Evolutionary conservation across 768 basidiomycete species (phyloP), one percentile per base, ranked within the genome.

Genomic region (Auricularia auricula-judae): DNA sequence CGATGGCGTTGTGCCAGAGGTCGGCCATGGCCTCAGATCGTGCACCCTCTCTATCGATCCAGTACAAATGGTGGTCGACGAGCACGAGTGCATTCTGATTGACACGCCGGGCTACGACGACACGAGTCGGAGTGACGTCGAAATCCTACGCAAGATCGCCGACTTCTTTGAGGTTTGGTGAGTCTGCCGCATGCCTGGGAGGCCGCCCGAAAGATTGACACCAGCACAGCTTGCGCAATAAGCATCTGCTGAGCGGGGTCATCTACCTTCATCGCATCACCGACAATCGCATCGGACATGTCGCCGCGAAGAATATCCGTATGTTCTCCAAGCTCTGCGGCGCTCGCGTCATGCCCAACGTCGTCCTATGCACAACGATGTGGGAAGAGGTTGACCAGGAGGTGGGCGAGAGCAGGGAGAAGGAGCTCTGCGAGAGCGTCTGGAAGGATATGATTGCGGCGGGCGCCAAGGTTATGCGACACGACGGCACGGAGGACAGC

Each of bases 141-240:
- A 72, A 23, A 68, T 74, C 39, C 70, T 77, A 21, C 58, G 64
- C 21, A 62, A 44, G 33, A 72, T 76, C 47, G 66, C 70, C 8
- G 61, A 65, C 2, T 75, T 60, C 36, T 39, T 60, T n/a, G 36
- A 35, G 16, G 23, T 39, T 12, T 60, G 34, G 47, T 60, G 59
- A 8, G 59, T 34, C 51, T 47, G 42, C 35, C 44, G n/a, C 21
- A 21, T n/a, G 29, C 7, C 18, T 39, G 44, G 51, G 16, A 16
- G 16, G 11, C 11, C 16, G 21, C 11, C 47, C 18, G 18, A 10
- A 5, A 18, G 21, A 51, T 18, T 51, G 18, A 16, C 10, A 21
- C 47, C 29, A 18, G 14, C 21, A 18, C 47, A 51, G 47, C 21
- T 5, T 51, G 18, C 47, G 47, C 47, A 21, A 51, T 5, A 21